phyloP scores from a whole-genome alignment of 306 rosid species.

The Ziziphus jujuba region DNA sequence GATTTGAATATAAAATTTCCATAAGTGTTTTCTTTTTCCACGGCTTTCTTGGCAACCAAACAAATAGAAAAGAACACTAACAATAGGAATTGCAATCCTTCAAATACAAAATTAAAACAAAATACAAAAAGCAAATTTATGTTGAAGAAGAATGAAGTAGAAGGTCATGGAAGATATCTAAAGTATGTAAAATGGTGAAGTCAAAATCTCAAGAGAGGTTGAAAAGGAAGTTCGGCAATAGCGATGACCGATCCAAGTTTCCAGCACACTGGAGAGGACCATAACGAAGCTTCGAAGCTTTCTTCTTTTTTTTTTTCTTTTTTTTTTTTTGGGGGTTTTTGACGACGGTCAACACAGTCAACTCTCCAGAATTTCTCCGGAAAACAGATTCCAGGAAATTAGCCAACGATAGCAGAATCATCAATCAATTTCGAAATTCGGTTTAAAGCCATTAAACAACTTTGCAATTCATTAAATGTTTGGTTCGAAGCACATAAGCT shows the following conservation, averaged over 20 bases:
- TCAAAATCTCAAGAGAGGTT: slow-evolving; percentile 9
- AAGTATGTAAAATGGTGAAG: slow-evolving; percentile 1
- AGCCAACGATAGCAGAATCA: not conserved
- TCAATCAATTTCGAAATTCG: too few relatives aligned
- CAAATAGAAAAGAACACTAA: slow-evolving; percentile 9
- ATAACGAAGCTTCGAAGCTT: slow-evolving; percentile 19
- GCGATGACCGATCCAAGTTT: not conserved
- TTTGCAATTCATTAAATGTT: not conserved
- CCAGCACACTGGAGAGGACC: not conserved
- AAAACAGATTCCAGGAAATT: slow-evolving; percentile 16
- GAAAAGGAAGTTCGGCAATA: slow-evolving; percentile 3
- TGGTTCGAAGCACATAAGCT: not conserved
- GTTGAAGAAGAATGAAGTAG: not conserved
- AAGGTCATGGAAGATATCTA: slow-evolving; percentile 22
- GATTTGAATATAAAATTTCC: not conserved
- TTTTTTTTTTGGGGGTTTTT: too few relatives aligned
- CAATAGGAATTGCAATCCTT: slow-evolving; percentile 1
- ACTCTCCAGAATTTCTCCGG: slow-evolving; percentile 22
- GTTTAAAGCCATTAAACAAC: too few relatives aligned
- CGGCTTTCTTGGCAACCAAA: slow-evolving; percentile 15
- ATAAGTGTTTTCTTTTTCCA: not conserved
- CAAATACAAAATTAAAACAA: slow-evolving; percentile 1
- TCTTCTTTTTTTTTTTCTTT: slow-evolving; percentile 17
- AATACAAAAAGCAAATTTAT: not conserved
- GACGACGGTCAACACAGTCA: slow-evolving; percentile 41